Evolutionary conservation across 1,284 basidiomycete species (phyloP), one percentile per base, ranked within the genome.

Genomic region (Neolentinus lepideus): DNA sequence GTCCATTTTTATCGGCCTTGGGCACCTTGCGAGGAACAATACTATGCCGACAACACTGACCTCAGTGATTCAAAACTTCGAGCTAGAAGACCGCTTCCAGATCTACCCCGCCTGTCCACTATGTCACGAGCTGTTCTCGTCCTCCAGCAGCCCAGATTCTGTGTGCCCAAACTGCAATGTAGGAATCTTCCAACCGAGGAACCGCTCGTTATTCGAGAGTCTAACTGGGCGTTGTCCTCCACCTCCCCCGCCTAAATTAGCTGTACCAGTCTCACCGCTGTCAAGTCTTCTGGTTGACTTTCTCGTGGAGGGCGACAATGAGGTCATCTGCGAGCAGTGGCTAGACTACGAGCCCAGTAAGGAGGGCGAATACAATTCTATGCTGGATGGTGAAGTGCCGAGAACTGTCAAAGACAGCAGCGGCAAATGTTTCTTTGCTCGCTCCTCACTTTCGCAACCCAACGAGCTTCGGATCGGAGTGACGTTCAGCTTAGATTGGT

Each of bases 1-100:
- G 2, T 24, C 57, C 10, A 60, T 68, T 16, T 64, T 67, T 43
- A 50, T 57, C 6, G 52, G 51, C 14, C 52, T 65, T n/a, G 56
- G 55, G 9, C 43, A 66, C 2, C 46, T 67, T 24, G 33, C 26
- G 6, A 24, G n/a, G 1, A 46, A 54, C 2, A 51, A 61, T 26
- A 14, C 43, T 10, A 60, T 65, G 33, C 67, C 65, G 2, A 26
- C 51, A 0, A 64, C 60, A 2, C 61, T 68, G 2, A 59, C 56
- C 9, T 64, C 67, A 0, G 58, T 61, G 2, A 58, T 68, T 29
- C 57, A 57, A 19, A 54, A 55, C 2, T 58, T 67, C 21, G 55
- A 65, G n/a, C 51, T 67, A 21, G 16, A 56, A 1, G 65, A 67
- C 51, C 29, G 45, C 10, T 67, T 68, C 38, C 51, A 48, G 16